Evolutionary conservation across 148 eudicot species (phyloP).

Genomic region (Vaccinium vitisidaea): DNA sequence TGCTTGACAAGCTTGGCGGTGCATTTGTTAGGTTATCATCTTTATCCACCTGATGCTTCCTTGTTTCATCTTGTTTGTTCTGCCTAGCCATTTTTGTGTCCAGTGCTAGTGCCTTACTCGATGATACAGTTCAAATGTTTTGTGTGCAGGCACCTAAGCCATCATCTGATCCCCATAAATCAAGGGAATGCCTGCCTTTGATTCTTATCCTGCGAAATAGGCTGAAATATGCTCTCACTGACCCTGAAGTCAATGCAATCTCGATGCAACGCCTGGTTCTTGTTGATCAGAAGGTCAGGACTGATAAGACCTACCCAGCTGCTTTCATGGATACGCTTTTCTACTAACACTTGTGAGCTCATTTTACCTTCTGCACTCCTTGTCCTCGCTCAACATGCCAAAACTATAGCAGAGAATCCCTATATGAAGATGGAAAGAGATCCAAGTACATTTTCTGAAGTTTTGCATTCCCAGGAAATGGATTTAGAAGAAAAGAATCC

Average conservation of each 20-base stretch:
- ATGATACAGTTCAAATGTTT: not conserved
- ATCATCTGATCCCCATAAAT: conserved; percentile 54
- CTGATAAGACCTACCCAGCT: conserved; percentile 49
- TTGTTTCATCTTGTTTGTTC: not conserved
- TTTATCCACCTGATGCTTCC: not conserved
- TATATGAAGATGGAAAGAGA: not conserved
- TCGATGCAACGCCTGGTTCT: conserved; percentile 52
- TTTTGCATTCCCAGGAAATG: not conserved
- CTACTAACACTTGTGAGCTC: not conserved
- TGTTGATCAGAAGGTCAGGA: conserved; percentile 57
- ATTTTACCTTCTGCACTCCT: not conserved
- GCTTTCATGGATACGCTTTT: conserved; percentile 48
- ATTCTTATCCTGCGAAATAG: conserved; percentile 47
- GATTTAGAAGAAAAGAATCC: not conserved
- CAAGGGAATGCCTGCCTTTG: conserved; percentile 53
- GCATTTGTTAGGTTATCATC: conserved; percentile 37
- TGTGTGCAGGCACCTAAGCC: conserved; percentile 48
- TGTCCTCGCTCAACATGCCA: not conserved
- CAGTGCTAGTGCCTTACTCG: not conserved
- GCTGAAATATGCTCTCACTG: conserved; percentile 49
- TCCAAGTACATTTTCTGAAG: not conserved
- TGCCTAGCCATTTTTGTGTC: not conserved
- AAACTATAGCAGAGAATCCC: not conserved
- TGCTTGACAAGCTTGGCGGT: conserved; percentile 55
- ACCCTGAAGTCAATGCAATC: conserved; percentile 47